These are phyloP conservation scores for Aspergillus sclerotialis DNA, from an alignment of 2,329 filamentous ascomycete genomes.

Conservation along the genomic window DNA sequence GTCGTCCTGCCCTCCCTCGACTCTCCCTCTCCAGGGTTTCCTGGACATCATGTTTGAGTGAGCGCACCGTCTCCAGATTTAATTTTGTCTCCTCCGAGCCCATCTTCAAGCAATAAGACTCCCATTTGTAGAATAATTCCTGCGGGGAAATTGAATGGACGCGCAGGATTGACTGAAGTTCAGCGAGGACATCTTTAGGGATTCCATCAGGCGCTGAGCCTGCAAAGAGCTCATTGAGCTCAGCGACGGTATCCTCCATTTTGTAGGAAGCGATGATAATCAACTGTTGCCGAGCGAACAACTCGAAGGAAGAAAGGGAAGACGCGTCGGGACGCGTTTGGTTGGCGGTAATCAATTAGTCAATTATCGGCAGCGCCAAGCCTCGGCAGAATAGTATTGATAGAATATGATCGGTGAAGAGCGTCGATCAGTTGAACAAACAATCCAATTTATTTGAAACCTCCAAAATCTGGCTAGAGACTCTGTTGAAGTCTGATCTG, in stretches of 20 bases:
- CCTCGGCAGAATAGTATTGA: background rate
- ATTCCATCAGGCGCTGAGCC: conserved; percentile 51
- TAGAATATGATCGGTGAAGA: too few species aligned
- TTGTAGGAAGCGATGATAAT: conserved; percentile 2
- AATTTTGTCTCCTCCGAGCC: conserved; percentile 68
- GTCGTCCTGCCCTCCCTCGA: conserved; percentile 54
- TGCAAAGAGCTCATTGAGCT: conserved; percentile 55
- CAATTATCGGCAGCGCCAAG: too few species aligned
- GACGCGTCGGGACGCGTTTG: conserved; percentile 12
- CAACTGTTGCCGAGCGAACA: background rate
- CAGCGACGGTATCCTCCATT: conserved; percentile 46
- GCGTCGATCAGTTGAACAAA: too few species aligned
- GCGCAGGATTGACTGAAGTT: conserved; percentile 78
- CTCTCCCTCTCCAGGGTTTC: conserved; percentile 74
- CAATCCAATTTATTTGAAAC: background rate
- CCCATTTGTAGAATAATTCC: conserved; percentile 98
- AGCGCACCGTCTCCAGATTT: conserved; percentile 62
- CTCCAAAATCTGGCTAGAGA: background rate
- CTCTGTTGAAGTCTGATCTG: too few species aligned
- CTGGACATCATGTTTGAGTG: conserved; percentile 80
- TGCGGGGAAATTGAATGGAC: conserved; percentile 74
- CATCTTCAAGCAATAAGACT: conserved; percentile 95
- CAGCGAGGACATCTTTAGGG: conserved; percentile 68
- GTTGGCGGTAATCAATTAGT: conserved; percentile 5
- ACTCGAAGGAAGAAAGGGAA: background rate